Evolutionary conservation across 2,329 filamentous ascomycete species (phyloP).

Genomic region (Zelopaecilomyces penicillatus): DNA sequence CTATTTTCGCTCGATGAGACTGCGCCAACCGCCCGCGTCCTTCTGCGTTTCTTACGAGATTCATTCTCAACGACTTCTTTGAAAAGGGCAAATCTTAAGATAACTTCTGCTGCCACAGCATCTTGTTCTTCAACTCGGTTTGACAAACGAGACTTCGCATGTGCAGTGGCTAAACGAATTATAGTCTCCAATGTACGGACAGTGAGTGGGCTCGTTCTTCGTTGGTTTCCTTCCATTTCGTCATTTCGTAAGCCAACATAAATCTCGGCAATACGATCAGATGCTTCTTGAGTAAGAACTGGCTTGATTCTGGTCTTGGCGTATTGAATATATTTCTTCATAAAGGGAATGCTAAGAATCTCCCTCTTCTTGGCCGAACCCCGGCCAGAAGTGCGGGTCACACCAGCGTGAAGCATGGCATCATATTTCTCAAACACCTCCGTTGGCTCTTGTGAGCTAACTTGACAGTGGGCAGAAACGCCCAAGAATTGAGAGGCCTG

Average conservation of each 20-base stretch:
- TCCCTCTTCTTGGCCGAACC: conserved; percentile 71
- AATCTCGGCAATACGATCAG: conserved; percentile 81
- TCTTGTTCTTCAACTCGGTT: conserved; percentile 84
- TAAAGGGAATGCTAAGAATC: conserved; percentile 91
- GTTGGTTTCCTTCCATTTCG: conserved; percentile 87
- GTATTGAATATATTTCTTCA: conserved; percentile 99
- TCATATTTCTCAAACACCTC: conserved; percentile 97
- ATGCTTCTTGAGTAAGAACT: conserved; percentile 79
- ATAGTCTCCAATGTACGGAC: conserved; percentile 95
- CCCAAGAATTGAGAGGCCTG: conserved; percentile 75
- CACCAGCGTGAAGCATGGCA: conserved; percentile 87
- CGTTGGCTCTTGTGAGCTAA: conserved; percentile 63
- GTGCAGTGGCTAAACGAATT: conserved; percentile 94
- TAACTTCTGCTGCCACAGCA: conserved; percentile 77
- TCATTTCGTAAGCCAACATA: conserved; percentile 94
- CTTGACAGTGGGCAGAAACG: conserved; percentile 74
- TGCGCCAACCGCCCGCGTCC: conserved; percentile 49
- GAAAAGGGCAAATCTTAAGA: conserved; percentile 90
- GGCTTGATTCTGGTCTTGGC: conserved; percentile 89
- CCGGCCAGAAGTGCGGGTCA: conserved; percentile 66
- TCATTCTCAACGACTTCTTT: conserved; percentile 82
- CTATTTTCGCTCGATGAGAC: conserved; percentile 50
- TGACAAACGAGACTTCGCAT: conserved; percentile 86
- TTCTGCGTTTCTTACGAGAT: conserved; percentile 75
- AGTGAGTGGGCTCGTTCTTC: conserved; percentile 89